Percentiles rank a stretch among this genome's conserved stretches.
Evolutionary conservation across 441 rosid genomes (phyloP).

Genomic region (Aquilaria agallochum): DNA sequence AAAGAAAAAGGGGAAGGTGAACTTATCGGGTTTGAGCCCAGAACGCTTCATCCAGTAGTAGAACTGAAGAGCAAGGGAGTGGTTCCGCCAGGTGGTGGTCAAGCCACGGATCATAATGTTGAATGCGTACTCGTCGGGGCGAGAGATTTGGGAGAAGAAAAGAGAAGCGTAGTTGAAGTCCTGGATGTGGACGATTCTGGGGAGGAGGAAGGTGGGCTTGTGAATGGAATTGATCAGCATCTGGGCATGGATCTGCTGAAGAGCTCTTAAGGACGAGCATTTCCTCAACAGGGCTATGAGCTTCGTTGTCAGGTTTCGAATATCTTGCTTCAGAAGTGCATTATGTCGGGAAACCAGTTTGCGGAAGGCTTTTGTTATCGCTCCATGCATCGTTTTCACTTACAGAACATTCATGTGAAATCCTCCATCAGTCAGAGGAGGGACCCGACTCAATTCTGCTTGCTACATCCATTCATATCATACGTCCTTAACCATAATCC

Average conservation of each 20-base stretch:
- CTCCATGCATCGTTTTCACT: too few relatives aligned
- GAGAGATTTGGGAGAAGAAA: conserved; percentile 45
- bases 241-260: conserved; percentile 66
- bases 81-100: conserved; percentile 47
- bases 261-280: conserved; percentile 31
- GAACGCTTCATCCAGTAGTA: conserved; percentile 52
- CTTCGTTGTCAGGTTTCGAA: background rate
- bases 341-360: too few relatives aligned
- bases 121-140: conserved; percentile 59
- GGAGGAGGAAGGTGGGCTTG: conserved; percentile 61
- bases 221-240: conserved; percentile 48
- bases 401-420: too few relatives aligned
- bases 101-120: conserved; percentile 75
- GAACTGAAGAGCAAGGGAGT: conserved; percentile 33
- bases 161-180: conserved; percentile 51
- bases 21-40: conserved; percentile 55
- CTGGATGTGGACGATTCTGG: conserved; percentile 56
- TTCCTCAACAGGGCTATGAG: conserved; percentile 37
- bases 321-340: too few relatives aligned
- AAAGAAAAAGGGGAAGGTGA: conserved; percentile 70
- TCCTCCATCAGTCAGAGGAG: too few relatives aligned
- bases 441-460: too few relatives aligned
- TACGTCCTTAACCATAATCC: too few relatives aligned
- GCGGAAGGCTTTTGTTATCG: too few relatives aligned
- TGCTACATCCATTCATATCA: too few relatives aligned